These are phyloP conservation scores for Fragaria iinumae DNA, from an alignment of 306 rosid genomes.

Conservation along the genomic window DNA sequence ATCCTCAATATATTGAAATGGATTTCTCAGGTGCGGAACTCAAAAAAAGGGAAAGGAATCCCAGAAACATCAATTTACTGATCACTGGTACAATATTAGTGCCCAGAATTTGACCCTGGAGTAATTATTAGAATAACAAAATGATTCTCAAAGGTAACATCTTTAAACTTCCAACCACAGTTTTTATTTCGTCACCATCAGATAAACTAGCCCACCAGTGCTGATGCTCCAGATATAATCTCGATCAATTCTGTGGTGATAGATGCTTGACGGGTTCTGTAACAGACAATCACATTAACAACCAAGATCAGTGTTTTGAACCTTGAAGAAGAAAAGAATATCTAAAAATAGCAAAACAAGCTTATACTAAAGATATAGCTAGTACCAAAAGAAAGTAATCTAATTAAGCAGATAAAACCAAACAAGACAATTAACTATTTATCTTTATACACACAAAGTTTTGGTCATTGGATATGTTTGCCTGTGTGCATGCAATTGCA, in stretches of 20 bases:
- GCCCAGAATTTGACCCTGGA: conserved; percentile 39
- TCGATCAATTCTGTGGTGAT: conserved; percentile 97
- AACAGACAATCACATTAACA: conserved; percentile 27
- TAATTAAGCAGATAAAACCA: background rate
- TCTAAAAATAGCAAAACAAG: background rate
- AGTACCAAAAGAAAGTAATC: background rate
- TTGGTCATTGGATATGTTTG: background rate
- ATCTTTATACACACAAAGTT: background rate
- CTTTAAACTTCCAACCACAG: conserved; percentile 37
- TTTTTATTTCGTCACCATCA: conserved; percentile 42
- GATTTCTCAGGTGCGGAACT: conserved; percentile 2
- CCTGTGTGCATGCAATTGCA: background rate
- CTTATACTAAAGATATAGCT: background rate
- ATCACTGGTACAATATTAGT: conserved; percentile 19
- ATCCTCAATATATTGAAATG: conserved; percentile 10
- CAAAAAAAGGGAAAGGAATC: conserved; percentile 21
- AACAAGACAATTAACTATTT: background rate
- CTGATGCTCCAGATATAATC: conserved; percentile 98
- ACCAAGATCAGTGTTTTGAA: conserved; percentile 28
- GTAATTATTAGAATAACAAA: conserved; percentile 50
- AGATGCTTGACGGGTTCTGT: conserved; percentile 98
- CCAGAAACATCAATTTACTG: conserved; percentile 33
- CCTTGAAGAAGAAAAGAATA: background rate
- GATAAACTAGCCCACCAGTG: conserved; percentile 57
- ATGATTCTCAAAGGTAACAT: conserved; percentile 34